A percentile compares a stretch with the other conserved stretches of the same genome.
Evolutionary conservation across 148 eudicot genomes (phyloP).

Genomic region (Rhododendron henanense): DNA sequence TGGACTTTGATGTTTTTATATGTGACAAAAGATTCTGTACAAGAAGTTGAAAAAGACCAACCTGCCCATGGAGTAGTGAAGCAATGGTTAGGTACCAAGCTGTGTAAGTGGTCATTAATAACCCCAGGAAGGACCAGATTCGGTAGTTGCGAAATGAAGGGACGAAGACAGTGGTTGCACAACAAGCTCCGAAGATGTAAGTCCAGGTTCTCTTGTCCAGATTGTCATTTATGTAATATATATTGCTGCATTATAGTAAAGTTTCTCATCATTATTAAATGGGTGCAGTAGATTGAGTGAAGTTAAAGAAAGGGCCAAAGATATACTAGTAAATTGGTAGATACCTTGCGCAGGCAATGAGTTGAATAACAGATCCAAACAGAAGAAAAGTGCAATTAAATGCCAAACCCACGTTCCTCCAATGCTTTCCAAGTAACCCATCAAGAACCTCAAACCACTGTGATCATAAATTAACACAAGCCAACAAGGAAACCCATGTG

Average conservation of each 20-base stretch:
- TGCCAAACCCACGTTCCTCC: conserved; percentile 98
- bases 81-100: conserved; percentile 95
- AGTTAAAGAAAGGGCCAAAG: not conserved
- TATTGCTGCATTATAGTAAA: conserved; percentile 58
- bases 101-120: conserved; percentile 88
- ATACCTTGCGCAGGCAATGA: conserved; percentile 96
- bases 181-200: conserved; percentile 90
- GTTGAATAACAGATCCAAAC: conserved; percentile 95
- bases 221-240: conserved; percentile 86
- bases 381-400: conserved; percentile 89
- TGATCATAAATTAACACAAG: not conserved
- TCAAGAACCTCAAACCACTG: conserved; percentile 96
- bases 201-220: conserved; percentile 98
- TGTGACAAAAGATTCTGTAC: not conserved
- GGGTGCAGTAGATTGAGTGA: not conserved
- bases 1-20: not conserved
- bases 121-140: conserved; percentile 84
- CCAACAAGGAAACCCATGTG: conserved; percentile 18
- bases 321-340: not conserved
- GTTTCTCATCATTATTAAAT: not conserved
- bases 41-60: conserved; percentile 13
- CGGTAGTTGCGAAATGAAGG: conserved; percentile 92
- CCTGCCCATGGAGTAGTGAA: conserved; percentile 87
- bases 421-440: conserved; percentile 84
- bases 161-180: conserved; percentile 88